phyloP scores from a whole-genome alignment of 768 basidiomycete genomes.

The Mrakia gelida region DNA sequence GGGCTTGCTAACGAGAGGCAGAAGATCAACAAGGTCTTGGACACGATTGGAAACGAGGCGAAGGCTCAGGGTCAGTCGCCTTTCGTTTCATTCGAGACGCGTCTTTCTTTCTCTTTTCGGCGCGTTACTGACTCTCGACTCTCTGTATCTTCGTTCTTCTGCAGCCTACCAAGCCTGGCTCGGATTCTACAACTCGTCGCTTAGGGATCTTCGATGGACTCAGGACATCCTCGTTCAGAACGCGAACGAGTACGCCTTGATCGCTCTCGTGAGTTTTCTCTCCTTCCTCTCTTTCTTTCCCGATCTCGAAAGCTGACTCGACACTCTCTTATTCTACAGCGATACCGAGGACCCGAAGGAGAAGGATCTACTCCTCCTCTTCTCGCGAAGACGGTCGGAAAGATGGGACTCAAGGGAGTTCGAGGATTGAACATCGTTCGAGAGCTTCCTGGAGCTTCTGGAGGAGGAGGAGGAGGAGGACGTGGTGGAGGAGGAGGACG shows the following conservation, averaged over 20 bases:
- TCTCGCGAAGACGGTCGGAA: conserved; percentile 51
- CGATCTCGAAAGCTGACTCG: background rate
- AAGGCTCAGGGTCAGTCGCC: conserved; percentile 46
- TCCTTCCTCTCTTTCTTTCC: background rate
- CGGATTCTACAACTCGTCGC: conserved; percentile 55
- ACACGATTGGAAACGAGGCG: conserved; percentile 44
- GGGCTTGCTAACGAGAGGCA: conserved; percentile 14
- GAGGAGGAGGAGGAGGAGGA: conserved; percentile 24
- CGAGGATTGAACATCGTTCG: conserved; percentile 40
- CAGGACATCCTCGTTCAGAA: conserved; percentile 48
- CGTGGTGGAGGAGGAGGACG: conserved; percentile 33
- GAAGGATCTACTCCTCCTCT: conserved; percentile 45
- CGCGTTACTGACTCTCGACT: background rate
- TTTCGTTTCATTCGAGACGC: background rate
- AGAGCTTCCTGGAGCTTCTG: conserved; percentile 34
- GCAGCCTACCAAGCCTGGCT: conserved; percentile 52
- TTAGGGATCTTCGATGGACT: conserved; percentile 48
- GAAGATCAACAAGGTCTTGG: conserved; percentile 41
- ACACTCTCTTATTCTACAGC: background rate
- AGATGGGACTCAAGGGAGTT: conserved; percentile 52
- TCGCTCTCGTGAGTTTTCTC: conserved; percentile 27
- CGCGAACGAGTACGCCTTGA: conserved; percentile 44
- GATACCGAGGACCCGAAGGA: conserved; percentile 41
- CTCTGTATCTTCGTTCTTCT: background rate
- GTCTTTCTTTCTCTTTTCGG: background rate